A percentile compares a stretch with the other conserved stretches of the same genome.
These are phyloP conservation scores for Rubia yunnanensis DNA, from an alignment of 257 asterid genomes.

Conservation along the genomic window DNA sequence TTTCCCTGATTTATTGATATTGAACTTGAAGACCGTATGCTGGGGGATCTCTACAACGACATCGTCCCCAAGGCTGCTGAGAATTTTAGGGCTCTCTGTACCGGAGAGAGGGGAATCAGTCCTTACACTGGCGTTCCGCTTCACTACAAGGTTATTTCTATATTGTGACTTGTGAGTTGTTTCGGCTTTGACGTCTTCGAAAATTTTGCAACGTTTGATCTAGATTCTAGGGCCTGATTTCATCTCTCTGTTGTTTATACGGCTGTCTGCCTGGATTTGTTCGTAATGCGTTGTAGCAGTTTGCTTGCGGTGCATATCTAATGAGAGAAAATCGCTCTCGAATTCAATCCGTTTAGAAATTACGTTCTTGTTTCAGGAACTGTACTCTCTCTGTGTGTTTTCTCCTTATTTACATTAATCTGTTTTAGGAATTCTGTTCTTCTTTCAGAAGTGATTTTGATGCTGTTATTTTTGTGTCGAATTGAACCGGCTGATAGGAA, in stretches of 20 bases:
- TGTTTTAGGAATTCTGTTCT: background rate
- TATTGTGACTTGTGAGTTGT: no score
- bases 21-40: constrained; percentile 85
- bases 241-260: background rate
- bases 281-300: background rate
- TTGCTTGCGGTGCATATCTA: background rate
- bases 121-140: constrained; percentile 29
- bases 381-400: no score
- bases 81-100: constrained; percentile 39
- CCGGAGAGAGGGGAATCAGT: constrained; percentile 31
- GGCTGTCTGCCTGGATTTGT: background rate
- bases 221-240: background rate
- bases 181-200: no score
- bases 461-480: no score
- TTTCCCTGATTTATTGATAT: no score
- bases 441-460: background rate
- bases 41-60: constrained; percentile 65
- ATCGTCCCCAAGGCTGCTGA: constrained; percentile 75
- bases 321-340: no score
- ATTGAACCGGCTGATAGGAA: no score
- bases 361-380: no score
- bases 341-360: no score
- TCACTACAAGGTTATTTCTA: constrained; percentile 23
- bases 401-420: background rate
- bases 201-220: background rate